Conservation (phyloP, 2,329 filamentous ascomycete species). For the Apiospora marii region DNA sequence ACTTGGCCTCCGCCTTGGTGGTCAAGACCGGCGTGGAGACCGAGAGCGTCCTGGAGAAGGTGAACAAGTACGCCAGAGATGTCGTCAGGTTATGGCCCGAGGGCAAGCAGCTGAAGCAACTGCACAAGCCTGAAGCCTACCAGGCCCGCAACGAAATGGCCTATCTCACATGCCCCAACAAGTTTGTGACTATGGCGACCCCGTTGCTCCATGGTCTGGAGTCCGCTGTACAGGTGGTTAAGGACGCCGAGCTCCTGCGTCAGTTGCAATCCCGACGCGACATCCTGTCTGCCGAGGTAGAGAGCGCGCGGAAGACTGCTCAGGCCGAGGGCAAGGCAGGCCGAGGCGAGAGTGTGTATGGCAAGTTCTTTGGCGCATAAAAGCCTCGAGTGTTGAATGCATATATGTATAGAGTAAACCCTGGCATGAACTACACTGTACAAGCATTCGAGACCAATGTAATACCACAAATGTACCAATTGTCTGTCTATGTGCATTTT, state of each 20-base stretch:
- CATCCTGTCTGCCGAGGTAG: slow-evolving; percentile 47
- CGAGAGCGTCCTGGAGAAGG: slow-evolving; percentile 43
- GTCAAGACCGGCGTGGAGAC: slow-evolving; percentile 41
- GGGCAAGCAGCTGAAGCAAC: slow-evolving; percentile 43
- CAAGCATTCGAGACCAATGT: slow-evolving; percentile 15
- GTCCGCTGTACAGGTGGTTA: slow-evolving; percentile 52
- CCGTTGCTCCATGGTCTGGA: slow-evolving; percentile 55
- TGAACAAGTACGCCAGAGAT: slow-evolving; percentile 47
- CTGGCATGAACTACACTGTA: not conserved
- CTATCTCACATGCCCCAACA: slow-evolving; percentile 46
- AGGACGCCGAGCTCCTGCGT: slow-evolving; percentile 43
- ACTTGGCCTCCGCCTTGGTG: slow-evolving; percentile 52
- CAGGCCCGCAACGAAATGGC: slow-evolving; percentile 34
- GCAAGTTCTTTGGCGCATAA: slow-evolving; percentile 39
- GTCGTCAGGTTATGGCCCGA: slow-evolving; percentile 52
- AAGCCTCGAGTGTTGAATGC: not conserved
- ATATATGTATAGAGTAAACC: slow-evolving; percentile 14
- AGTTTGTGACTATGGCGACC: slow-evolving; percentile 45
- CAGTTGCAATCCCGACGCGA: slow-evolving; percentile 51
- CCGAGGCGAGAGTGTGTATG: slow-evolving; percentile 41
- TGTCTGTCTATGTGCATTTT: slow-evolving; percentile 17
- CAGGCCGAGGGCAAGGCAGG: slow-evolving; percentile 37
- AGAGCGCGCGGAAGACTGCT: slow-evolving; percentile 28
- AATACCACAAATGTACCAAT: slow-evolving; percentile 20
- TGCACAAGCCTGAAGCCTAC: slow-evolving; percentile 47